Percentiles rank a stretch among this genome's conserved stretches.
Conservation (phyloP, 2,329 filamentous ascomycete genomes). For the Spiromastix sp. region DNA sequence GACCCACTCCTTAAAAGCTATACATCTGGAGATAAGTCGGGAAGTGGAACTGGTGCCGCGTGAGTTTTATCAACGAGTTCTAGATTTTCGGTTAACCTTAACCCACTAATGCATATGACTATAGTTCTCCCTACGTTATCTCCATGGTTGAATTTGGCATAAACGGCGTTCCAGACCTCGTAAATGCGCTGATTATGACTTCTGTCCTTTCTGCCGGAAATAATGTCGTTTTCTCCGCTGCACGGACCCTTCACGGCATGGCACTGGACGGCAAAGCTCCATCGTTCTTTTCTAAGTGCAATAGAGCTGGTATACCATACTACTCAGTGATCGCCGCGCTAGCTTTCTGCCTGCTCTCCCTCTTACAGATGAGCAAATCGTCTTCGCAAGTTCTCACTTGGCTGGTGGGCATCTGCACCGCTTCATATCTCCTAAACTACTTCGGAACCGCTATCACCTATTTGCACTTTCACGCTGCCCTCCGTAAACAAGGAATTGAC, state of each 20-base stretch:
- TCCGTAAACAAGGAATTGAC: conserved; percentile 55
- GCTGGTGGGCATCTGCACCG: conserved; percentile 22
- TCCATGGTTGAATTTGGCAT: conserved; percentile 49
- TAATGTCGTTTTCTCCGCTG: conserved; percentile 53
- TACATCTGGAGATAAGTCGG: conserved; percentile 38
- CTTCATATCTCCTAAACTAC: conserved; percentile 21
- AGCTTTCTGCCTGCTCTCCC: conserved; percentile 56
- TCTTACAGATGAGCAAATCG: conserved; percentile 56
- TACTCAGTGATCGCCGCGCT: conserved; percentile 57
- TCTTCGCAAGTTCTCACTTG: conserved; percentile 51
- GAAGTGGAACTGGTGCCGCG: conserved; percentile 48
- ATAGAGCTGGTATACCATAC: conserved; percentile 54
- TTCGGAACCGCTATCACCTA: conserved; percentile 58
- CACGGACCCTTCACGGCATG: conserved; percentile 53
- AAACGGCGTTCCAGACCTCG: conserved; percentile 50
- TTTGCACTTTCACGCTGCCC: conserved; percentile 58
- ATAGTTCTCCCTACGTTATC: conserved; percentile 55
- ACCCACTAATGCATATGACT: conserved; percentile 42
- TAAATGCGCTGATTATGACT: conserved; percentile 59
- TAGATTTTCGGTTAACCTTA: no score
- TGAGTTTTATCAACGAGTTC: conserved; percentile 9
- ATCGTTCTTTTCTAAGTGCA: conserved; percentile 36
- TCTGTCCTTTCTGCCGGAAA: conserved; percentile 57
- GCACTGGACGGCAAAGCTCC: conserved; percentile 56
- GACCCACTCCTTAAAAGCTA: conserved; percentile 48